These are phyloP conservation scores for Hyparrhenia diplandra DNA, from an alignment of 176 grass and related monocot genomes.

Conservation along the genomic window DNA sequence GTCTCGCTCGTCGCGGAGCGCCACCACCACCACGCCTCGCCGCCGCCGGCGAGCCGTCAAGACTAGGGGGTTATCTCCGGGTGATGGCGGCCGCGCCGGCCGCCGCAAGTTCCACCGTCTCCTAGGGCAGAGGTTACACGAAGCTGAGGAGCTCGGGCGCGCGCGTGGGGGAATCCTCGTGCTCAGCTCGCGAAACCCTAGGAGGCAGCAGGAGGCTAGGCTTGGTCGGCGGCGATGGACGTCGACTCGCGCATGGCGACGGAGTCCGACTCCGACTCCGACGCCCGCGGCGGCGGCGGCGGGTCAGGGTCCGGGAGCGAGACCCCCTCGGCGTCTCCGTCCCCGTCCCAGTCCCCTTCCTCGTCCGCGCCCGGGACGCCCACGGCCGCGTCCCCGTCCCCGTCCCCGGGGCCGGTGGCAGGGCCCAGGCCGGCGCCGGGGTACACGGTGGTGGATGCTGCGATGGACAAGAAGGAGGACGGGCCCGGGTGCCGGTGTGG, in stretches of 20 bases:
- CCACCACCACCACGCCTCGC: constrained; percentile 12
- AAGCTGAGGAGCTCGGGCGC: neutral
- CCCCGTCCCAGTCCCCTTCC: neutral
- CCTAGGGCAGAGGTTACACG: neutral
- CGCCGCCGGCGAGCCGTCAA: constrained; percentile 8
- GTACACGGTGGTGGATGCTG: constrained; percentile 60
- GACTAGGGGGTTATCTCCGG: constrained; percentile 6
- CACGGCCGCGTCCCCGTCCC: neutral
- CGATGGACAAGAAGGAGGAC: constrained; percentile 83
- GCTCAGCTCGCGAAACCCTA: constrained; percentile 42
- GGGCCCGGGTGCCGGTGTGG: constrained; percentile 91
- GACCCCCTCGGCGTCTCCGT: constrained; percentile 11
- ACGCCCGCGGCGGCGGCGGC: neutral
- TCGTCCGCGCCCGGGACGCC: constrained; percentile 19
- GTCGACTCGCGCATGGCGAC: constrained; percentile 50
- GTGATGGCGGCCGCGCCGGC: constrained; percentile 1
- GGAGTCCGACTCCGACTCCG: constrained; percentile 50
- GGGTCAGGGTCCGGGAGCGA: constrained; percentile 34
- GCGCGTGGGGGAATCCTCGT: neutral
- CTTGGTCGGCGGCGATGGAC: constrained; percentile 43
- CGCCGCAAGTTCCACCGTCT: neutral
- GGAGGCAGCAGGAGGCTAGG: neutral
- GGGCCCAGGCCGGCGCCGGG: constrained; percentile 80
- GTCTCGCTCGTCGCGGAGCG: constrained; percentile 25
- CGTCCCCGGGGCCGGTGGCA: neutral